Evolutionary conservation across 306 rosid species (phyloP).

Genomic region (Casuarina cunninghamiana): DNA sequence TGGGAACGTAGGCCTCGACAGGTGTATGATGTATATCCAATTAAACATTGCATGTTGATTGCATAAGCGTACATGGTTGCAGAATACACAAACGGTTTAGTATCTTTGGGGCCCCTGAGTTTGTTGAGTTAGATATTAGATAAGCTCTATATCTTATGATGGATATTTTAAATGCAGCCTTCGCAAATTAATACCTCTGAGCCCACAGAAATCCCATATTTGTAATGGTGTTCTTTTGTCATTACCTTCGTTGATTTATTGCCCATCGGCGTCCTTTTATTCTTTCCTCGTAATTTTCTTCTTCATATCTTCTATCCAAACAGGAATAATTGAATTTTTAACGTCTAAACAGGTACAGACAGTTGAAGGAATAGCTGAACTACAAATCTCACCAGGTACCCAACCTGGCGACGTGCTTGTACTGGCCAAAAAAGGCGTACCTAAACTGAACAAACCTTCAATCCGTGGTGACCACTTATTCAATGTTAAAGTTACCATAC

Average conservation of each 20-base stretch:
- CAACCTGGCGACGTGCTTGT: conserved; percentile 88
- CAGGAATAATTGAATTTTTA: conserved; percentile 27
- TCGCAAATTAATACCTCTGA: background rate
- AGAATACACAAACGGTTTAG: background rate
- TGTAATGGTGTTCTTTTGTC: background rate
- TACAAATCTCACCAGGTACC: conserved; percentile 87
- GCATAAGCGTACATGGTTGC: background rate
- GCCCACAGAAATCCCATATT: background rate
- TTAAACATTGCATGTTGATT: background rate
- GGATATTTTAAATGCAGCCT: background rate
- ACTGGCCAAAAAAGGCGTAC: conserved; percentile 87
- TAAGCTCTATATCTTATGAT: background rate
- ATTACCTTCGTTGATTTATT: background rate
- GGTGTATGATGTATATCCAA: background rate
- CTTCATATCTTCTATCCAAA: conserved; percentile 14
- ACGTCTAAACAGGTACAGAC: conserved; percentile 71
- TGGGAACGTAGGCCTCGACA: background rate
- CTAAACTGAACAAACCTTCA: conserved; percentile 84
- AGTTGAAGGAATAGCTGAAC: conserved; percentile 73
- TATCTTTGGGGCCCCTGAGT: background rate
- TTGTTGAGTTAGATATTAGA: background rate
- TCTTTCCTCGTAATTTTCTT: conserved; percentile 6
- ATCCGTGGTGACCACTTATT: conserved; percentile 95
- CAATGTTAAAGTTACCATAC: conserved; percentile 80
- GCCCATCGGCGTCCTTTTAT: background rate